These are phyloP conservation scores for Pythium sukuiense DNA, from an alignment of 352 stramenopile genomes.

Conservation along the genomic window DNA sequence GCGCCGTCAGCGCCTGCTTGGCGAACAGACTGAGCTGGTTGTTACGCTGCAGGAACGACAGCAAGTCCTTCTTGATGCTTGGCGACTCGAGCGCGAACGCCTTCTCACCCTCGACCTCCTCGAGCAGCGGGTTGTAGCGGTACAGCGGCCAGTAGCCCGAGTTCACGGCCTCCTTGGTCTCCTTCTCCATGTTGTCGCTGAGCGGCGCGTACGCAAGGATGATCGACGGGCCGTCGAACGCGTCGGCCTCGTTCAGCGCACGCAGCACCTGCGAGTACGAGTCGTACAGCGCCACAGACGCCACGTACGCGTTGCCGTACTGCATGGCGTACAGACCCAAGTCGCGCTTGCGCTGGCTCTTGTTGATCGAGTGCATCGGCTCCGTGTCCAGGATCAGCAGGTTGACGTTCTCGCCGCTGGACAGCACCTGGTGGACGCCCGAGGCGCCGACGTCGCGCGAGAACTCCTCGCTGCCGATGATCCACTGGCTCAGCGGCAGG, in stretches of 20 bases:
- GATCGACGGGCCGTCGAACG: slow-evolving; percentile 89
- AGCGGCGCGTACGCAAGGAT: slow-evolving; percentile 88
- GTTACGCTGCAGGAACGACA: slow-evolving; percentile 87
- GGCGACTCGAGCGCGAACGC: slow-evolving; percentile 90
- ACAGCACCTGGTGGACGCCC: slow-evolving; percentile 71
- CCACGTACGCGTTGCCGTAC: slow-evolving; percentile 93
- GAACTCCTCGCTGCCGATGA: slow-evolving; percentile 76
- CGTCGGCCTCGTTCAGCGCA: slow-evolving; percentile 90
- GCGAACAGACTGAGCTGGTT: slow-evolving; percentile 91
- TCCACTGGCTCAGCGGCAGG: slow-evolving; percentile 74
- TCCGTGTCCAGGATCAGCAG: slow-evolving; percentile 77
- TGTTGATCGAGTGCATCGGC: slow-evolving; percentile 59
- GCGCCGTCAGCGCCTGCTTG: slow-evolving; percentile 58
- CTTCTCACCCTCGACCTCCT: slow-evolving; percentile 81
- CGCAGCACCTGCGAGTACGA: slow-evolving; percentile 86
- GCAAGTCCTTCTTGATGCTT: slow-evolving; percentile 90
- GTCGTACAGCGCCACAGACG: slow-evolving; percentile 89
- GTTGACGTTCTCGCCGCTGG: slow-evolving; percentile 77
- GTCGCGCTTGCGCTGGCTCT: slow-evolving; percentile 87
- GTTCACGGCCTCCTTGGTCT: slow-evolving; percentile 85
- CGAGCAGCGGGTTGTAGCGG: slow-evolving; percentile 86
- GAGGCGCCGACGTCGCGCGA: slow-evolving; percentile 68
- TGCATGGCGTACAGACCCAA: slow-evolving; percentile 93
- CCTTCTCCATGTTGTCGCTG: slow-evolving; percentile 84
- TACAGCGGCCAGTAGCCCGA: slow-evolving; percentile 92